Percentiles rank a stretch among this genome's conserved stretches.
Evolutionary conservation across 2,329 filamentous ascomycete species (phyloP).

Genomic region (Leptographium lundbergii): DNA sequence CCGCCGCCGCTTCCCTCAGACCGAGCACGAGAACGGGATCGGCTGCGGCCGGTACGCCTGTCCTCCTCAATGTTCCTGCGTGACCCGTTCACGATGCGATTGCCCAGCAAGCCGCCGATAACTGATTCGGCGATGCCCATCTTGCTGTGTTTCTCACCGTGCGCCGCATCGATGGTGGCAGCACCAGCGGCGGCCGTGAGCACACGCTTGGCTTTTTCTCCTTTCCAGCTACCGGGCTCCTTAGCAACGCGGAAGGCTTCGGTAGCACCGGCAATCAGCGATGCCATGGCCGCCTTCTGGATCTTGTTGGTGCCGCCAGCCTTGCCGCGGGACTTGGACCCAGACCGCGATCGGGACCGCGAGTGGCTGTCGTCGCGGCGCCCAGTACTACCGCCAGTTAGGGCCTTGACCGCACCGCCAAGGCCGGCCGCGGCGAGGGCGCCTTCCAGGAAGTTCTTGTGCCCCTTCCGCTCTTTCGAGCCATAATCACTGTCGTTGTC

Average conservation of each 20-base stretch:
- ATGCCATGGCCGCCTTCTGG: slow-evolving; percentile 82
- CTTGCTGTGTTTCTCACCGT: slow-evolving; percentile 65
- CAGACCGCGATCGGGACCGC: slow-evolving; percentile 32
- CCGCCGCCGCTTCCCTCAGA: slow-evolving; percentile 31
- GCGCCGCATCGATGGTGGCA: slow-evolving; percentile 69
- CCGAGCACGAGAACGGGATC: slow-evolving; percentile 53
- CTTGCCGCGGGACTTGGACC: slow-evolving; percentile 34
- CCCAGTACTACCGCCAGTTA: slow-evolving; percentile 31
- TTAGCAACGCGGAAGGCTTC: slow-evolving; percentile 88
- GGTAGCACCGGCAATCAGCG: slow-evolving; percentile 76
- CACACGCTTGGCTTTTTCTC: slow-evolving; percentile 82
- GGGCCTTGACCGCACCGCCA: slow-evolving; percentile 47
- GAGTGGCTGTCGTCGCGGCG: slow-evolving; percentile 24
- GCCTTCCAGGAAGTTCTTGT: slow-evolving; percentile 52
- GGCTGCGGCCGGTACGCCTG: slow-evolving; percentile 47
- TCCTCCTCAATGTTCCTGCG: slow-evolving; percentile 53
- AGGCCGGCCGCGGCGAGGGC: slow-evolving; percentile 49
- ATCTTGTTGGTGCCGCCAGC: slow-evolving; percentile 40
- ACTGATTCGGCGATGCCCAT: slow-evolving; percentile 77
- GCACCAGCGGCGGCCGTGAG: slow-evolving; percentile 79
- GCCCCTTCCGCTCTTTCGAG: slow-evolving; percentile 43
- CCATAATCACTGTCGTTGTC: slow-evolving; percentile 47
- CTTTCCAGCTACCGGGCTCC: slow-evolving; percentile 78
- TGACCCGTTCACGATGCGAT: slow-evolving; percentile 73
- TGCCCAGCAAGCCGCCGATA: slow-evolving; percentile 76